Percentiles rank a stretch among this genome's conserved stretches.
Conservation (phyloP, 495 filamentous ascomycete species). For the Penicillium turbatum region DNA sequence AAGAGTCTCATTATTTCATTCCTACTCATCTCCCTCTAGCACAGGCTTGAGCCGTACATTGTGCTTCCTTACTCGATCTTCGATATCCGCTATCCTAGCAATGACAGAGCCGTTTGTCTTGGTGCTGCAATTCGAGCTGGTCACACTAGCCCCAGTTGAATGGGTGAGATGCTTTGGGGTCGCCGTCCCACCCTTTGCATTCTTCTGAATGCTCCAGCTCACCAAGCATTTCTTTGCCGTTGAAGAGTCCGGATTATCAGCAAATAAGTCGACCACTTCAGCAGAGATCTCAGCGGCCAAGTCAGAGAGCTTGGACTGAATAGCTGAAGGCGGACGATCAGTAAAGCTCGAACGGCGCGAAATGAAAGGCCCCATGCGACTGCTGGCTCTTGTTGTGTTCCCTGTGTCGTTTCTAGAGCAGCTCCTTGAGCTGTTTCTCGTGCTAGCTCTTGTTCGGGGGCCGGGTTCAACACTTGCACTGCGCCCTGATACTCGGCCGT, state of each 20-base stretch:
- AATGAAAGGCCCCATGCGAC: neutral
- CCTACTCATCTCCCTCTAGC: neutral
- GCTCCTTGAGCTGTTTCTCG: neutral
- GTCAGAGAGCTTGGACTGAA: neutral
- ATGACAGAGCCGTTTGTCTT: neutral
- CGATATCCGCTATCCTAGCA: constrained; percentile 1
- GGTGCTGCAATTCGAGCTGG: neutral
- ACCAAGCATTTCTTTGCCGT: neutral
- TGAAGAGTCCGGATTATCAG: neutral
- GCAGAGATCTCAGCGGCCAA: neutral
- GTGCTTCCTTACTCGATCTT: neutral
- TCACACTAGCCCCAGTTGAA: neutral
- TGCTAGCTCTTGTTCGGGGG: neutral
- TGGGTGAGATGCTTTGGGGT: neutral
- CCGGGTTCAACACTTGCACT: neutral
- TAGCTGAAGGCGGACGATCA: neutral
- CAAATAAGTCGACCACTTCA: neutral
- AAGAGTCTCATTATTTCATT: neutral
- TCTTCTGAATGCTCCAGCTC: neutral
- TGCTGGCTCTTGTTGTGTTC: neutral
- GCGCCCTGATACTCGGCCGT: constrained; percentile 4
- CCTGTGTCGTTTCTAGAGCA: neutral
- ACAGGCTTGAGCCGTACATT: neutral
- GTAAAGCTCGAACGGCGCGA: neutral
- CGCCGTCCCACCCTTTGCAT: too few species aligned